Evolutionary conservation across 2,329 filamentous ascomycete species (phyloP).

Genomic region (Colletotrichum salicis): DNA sequence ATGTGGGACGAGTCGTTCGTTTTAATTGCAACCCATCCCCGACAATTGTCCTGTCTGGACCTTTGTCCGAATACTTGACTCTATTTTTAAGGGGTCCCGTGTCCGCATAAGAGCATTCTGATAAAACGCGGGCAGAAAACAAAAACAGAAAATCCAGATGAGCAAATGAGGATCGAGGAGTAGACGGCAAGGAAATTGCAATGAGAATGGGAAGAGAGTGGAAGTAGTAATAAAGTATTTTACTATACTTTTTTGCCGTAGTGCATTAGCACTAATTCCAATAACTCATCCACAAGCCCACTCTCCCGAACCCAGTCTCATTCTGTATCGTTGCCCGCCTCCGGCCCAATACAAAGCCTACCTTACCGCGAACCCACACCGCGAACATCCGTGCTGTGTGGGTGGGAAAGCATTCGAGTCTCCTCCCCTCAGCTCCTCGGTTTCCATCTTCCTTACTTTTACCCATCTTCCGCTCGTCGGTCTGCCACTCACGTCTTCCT

Average conservation of each 20-base stretch:
- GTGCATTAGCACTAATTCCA: conserved; percentile 29
- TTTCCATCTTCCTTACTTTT: neutral
- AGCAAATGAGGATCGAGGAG: neutral
- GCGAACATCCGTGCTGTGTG: neutral
- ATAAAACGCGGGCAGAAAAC: neutral
- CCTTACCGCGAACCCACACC: conserved; percentile 12
- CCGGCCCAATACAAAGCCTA: conserved; percentile 20
- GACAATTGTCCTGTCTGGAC: neutral
- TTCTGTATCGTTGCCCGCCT: neutral
- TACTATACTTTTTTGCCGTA: neutral
- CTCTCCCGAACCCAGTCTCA: conserved; percentile 13
- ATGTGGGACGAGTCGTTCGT: conserved; percentile 11
- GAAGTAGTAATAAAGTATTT: conserved; percentile 20
- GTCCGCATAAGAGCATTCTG: neutral
- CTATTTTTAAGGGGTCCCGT: neutral
- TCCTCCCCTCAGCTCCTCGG: neutral
- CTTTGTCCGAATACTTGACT: neutral
- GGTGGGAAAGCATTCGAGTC: neutral
- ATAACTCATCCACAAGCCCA: conserved; percentile 24
- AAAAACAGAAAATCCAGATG: neutral
- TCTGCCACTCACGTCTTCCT: neutral
- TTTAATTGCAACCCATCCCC: neutral
- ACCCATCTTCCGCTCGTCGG: neutral
- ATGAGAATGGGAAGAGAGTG: neutral
- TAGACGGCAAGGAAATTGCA: neutral